Base-by-base conservation (phyloP, 1,139 yeast genomes). In the Hyphopichia pseudoburtonii region DNA sequence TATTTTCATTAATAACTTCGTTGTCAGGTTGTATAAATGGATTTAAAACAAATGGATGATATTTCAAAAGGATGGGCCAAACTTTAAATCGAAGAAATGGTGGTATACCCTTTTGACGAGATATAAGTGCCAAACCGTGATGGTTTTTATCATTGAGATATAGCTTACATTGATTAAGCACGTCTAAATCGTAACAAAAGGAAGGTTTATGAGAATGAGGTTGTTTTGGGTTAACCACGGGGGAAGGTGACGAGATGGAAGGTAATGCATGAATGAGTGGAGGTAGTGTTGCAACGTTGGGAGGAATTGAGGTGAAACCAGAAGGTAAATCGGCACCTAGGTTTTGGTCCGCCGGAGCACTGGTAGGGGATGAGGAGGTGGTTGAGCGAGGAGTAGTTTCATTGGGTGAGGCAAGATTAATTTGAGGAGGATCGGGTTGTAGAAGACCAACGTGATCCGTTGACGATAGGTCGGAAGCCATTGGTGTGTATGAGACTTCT, bases 81-180 rank as follows among this genome's bases (percentile, higher is more conserved):
- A 86, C 84, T 42, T 76, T 72, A 48, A 78, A 81, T 42, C 97
- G 72, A 38, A 88, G 67, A 43, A 81, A 76, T 1, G 96, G 95
- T 1, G 97, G 97, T 18, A 89, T 69, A 2, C 97, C 97, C 43
- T 80, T 73, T 49, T 85, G 90, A 44, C 96, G 71, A 3, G 96
- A 90, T 12, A 90, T 64, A 44, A 82, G 68, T 0, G 97, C 95
- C 35, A 90, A 64, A 2, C 86, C 87, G 33, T 79, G 80, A 39
- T 78, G 75, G 53, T 84, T 80, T 39, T 70, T 70, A 28, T 69
- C 67, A 35, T 65, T 65, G 16, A 82, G 61, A 48, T 72, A 80
- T 27, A 50, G 46, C 37, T 63, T 60, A 44, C 71, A 66, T 37
- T 63, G 58, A 38, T 53, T 57, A 47, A 68, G 68, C 9, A 71